Evolutionary conservation across 371 early-diverging fungal genomes (phyloP), one percentile per base, ranked within the genome.

Genomic region (Sporodiniella umbellata): DNA sequence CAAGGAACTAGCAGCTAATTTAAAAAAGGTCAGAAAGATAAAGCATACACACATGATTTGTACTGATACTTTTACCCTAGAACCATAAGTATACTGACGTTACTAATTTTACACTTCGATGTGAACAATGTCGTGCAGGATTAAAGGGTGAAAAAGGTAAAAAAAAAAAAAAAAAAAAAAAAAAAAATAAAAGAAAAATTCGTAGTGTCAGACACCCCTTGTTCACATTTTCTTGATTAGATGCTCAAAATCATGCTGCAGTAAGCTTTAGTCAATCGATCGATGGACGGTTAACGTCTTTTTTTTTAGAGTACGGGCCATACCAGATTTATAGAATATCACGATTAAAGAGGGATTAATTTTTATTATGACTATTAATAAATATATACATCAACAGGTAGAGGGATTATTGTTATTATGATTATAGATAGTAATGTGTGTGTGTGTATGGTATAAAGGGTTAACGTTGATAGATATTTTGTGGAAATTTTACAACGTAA

Each of bases 131-230:
- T 53, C 60, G 61, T 15, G 56, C 45, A 8, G 81, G 81, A n/a
- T 51, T 83, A 19, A 65, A 68, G 35, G 84, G 84, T 30, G 76
- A 83, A 58, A 79, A 77, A 64, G 83, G 80, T 68, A 70, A 62
- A 30, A 56, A 1, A 5, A 15, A n/a, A n/a, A n/a, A n/a, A n/a
- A n/a, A n/a, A n/a, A n/a, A n/a, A n/a, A n/a, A n/a, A n/a, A n/a
- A n/a, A n/a, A n/a, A n/a, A n/a, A n/a, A n/a, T n/a, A n/a, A n/a
- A n/a, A n/a, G n/a, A n/a, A n/a, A n/a, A n/a, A n/a, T n/a, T n/a
- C n/a, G n/a, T n/a, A n/a, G n/a, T n/a, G n/a, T n/a, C n/a, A n/a
- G n/a, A n/a, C n/a, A n/a, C n/a, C n/a, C n/a, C n/a, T n/a, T n/a
- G n/a, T n/a, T 45, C 8, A 43, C 11, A 15, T 37, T 11, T 17